Evolutionary conservation across 2,329 filamentous ascomycete genomes (phyloP).

Genomic region (Epichloe sylvatica): DNA sequence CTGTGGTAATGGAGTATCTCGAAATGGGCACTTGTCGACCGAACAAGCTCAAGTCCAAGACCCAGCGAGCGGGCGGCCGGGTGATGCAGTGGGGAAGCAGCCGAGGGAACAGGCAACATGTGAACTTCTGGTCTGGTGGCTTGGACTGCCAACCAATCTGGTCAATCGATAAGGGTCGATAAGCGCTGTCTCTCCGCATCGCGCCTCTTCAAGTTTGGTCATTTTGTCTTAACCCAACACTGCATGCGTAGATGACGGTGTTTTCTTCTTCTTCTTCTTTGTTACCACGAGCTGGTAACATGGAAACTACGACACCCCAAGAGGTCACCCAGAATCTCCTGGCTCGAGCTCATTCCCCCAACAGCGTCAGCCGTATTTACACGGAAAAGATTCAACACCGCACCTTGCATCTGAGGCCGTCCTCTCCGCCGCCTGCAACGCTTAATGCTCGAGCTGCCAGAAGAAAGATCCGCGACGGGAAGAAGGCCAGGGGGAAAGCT

Average conservation of each 20-base stretch:
- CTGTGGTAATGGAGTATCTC: not conserved
- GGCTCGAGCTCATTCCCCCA: conserved; percentile 62
- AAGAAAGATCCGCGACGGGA: conserved; percentile 31
- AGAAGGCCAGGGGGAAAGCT: conserved; percentile 33
- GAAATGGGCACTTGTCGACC: not conserved
- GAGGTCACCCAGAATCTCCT: conserved; percentile 51
- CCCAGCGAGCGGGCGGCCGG: not conserved
- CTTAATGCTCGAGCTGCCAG: conserved; percentile 43
- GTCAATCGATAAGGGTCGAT: not conserved
- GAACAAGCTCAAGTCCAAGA: not conserved
- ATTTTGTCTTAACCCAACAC: too few species aligned
- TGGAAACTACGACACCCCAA: conserved; percentile 21
- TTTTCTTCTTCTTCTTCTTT: not conserved
- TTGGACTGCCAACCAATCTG: not conserved
- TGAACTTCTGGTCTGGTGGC: not conserved
- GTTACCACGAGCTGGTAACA: conserved; percentile 7
- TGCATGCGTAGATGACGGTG: too few species aligned
- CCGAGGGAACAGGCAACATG: conserved; percentile 5
- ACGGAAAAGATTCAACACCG: conserved; percentile 72
- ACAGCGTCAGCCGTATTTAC: conserved; percentile 58
- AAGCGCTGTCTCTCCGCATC: too few species aligned
- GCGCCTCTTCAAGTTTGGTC: too few species aligned
- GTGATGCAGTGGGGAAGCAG: not conserved
- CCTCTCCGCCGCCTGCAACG: conserved; percentile 47
- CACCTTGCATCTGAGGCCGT: conserved; percentile 63